phyloP scores from a whole-genome alignment of 306 rosid species.

The Spatholobus suberectus region DNA sequence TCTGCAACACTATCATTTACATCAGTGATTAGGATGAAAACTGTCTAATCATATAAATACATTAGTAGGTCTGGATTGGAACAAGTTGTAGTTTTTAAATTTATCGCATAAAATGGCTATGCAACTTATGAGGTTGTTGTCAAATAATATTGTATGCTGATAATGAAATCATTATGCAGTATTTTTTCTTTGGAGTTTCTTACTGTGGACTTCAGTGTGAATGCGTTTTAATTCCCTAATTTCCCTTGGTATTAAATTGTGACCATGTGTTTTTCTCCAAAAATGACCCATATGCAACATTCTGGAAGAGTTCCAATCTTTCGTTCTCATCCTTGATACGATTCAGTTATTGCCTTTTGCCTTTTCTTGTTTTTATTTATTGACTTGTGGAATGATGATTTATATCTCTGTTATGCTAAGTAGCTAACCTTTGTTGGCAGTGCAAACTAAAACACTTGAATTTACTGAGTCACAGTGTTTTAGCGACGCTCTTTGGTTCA shows the following conservation, averaged over 20 bases:
- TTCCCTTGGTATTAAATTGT: background rate
- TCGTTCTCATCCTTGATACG: background rate
- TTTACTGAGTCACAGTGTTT: conserved; percentile 1
- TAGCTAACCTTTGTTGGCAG: background rate
- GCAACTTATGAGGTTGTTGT: background rate
- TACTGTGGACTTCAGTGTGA: background rate
- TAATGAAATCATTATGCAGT: background rate
- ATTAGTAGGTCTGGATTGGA: background rate
- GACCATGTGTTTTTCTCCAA: conserved; percentile 1
- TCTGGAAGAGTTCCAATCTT: conserved; percentile 2
- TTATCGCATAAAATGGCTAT: conserved; percentile 5
- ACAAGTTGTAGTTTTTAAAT: background rate
- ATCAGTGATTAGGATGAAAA: conserved; percentile 23
- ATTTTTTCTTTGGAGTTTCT: background rate
- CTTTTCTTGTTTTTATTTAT: background rate
- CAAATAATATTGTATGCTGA: background rate
- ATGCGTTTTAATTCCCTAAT: conserved; percentile 8
- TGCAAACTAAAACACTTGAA: conserved; percentile 19
- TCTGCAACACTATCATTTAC: no score
- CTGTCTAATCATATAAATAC: background rate
- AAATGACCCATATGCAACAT: background rate
- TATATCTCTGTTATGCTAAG: conserved; percentile 11
- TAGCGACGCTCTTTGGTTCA: conserved; percentile 3
- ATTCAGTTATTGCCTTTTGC: background rate
- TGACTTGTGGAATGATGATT: background rate